A percentile compares a stretch with the other conserved stretches of the same genome.
phyloP scores from a whole-genome alignment of 2,329 filamentous ascomycete genomes.

The Phialemonium atrogriseum region DNA sequence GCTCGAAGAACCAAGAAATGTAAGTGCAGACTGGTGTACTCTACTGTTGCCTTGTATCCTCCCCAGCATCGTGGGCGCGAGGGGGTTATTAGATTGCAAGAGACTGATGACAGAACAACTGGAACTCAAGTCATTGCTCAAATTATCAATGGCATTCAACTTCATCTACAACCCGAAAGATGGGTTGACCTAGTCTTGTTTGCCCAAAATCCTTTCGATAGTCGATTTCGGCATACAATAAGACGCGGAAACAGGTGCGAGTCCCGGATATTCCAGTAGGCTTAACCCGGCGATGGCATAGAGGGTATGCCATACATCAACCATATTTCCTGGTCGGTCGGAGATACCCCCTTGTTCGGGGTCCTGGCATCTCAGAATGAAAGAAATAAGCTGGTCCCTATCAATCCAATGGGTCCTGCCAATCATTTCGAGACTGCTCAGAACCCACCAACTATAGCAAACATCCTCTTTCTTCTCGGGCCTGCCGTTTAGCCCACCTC shows the following conservation, averaged over 20 bases:
- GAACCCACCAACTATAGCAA: constrained; percentile 98
- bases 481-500: constrained; percentile 84
- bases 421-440: constrained; percentile 87
- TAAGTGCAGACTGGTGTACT: constrained; percentile 20
- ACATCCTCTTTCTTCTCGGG: constrained; percentile 96
- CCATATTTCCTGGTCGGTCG: constrained; percentile 87
- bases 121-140: too few relatives aligned
- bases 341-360: constrained; percentile 75
- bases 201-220: constrained; percentile 48
- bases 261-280: constrained; percentile 66
- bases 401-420: constrained; percentile 89
- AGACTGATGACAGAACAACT: constrained; percentile 27
- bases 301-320: constrained; percentile 92
- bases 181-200: constrained; percentile 18
- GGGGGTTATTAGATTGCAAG: constrained; percentile 66
- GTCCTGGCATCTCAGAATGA: constrained; percentile 88
- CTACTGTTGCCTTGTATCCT: constrained; percentile 68
- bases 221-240: constrained; percentile 75
- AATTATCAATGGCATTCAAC: too few relatives aligned
- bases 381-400: constrained; percentile 63
- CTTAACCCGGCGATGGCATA: constrained; percentile 88
- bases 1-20: constrained; percentile 16
- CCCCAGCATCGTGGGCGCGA: constrained; percentile 40
- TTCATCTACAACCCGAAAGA: too few relatives aligned
- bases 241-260: constrained; percentile 76